Base-by-base conservation (phyloP, 139 green algal species). In the Volvox reticuliferus region DNA sequence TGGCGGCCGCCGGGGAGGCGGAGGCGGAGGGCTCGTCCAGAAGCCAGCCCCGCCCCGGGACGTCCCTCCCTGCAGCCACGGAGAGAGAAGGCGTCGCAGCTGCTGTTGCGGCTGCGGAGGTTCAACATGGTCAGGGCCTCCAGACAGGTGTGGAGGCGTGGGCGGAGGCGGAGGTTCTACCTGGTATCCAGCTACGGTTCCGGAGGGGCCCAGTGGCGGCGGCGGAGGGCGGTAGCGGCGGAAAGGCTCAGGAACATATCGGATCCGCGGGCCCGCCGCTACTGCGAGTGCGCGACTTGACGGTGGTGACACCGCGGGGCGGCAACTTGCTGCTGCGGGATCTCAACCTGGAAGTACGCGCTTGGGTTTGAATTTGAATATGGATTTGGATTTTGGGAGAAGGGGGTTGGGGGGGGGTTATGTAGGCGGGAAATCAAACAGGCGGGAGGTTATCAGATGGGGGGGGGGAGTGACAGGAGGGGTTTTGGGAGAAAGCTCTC, bases 271-370 rank as follows among this genome's bases (percentile, higher is more conserved):
- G 75, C 67, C 78, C 24, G 78, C 55, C 89, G 71, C 86, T 98
- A 91, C 91, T 99, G 44, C 82, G 91, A 55, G 32, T 98, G 14
- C 65, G 96, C 0, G 87, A 84, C 12, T 80, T 99, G 50, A 96
- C 93, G 36, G 95, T 99, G 81, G 88, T 90, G 30, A 98, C 96
- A 5, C 97, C 97, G 30, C 92, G 97, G 61, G 85, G 93, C 2
- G 17, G 62, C 28, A 91, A 81, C 28, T 87, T 93, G 28, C 93
- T 98, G 80, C 92, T 98, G 61, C 22, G 95, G 24, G 86, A 93
- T 28, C 90, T 98, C 24, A 89, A 76, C 67, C 73, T 98, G 5
- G 55, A 96, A 89, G 94, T 97, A n/a, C n/a, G n/a, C n/a, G n/a
- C n/a, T n/a, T n/a, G n/a, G n/a, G n/a, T n/a, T n/a, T n/a, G n/a